Evolutionary conservation across 495 filamentous ascomycete species (phyloP).

Genomic region (Mytilinidion resinicola): DNA sequence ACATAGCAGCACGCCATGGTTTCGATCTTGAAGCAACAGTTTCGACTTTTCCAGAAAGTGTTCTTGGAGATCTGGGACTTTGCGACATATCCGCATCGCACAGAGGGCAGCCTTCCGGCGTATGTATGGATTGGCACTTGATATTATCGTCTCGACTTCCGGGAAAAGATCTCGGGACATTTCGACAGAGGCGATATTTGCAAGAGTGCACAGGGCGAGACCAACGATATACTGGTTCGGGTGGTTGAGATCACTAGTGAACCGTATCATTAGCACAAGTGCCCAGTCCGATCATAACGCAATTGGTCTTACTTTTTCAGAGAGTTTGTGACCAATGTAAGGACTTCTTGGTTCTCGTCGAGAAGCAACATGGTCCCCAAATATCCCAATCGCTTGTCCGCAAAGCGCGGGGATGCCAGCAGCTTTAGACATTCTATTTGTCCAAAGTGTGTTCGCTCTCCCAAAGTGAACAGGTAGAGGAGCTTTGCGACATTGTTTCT

Average conservation of each 20-base stretch:
- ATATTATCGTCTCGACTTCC: constrained; percentile 84
- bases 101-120: constrained; percentile 96
- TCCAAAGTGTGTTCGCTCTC: constrained; percentile 95
- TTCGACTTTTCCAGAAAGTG: constrained; percentile 94
- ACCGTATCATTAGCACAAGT: constrained; percentile 22
- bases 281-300: not conserved
- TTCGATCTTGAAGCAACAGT: constrained; percentile 78
- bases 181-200: constrained; percentile 94
- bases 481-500: constrained; percentile 99
- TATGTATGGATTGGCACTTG: constrained; percentile 93
- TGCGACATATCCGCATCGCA: constrained; percentile 98
- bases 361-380: constrained; percentile 91
- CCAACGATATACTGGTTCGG: constrained; percentile 98
- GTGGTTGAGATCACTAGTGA: constrained; percentile 79
- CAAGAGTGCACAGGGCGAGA: constrained; percentile 87
- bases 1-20: constrained; percentile 91
- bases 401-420: constrained; percentile 91
- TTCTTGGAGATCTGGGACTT: constrained; percentile 94
- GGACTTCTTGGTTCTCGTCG: constrained; percentile 96
- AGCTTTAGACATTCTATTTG: constrained; percentile 99
- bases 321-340: constrained; percentile 96
- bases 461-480: constrained; percentile 96
- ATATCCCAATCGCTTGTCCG: constrained; percentile 94
- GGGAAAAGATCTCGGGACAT: constrained; percentile 98
- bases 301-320: constrained; percentile 70